These are phyloP conservation scores for Candida oleophila DNA, from an alignment of 805 yeast species.

Conservation along the genomic window DNA sequence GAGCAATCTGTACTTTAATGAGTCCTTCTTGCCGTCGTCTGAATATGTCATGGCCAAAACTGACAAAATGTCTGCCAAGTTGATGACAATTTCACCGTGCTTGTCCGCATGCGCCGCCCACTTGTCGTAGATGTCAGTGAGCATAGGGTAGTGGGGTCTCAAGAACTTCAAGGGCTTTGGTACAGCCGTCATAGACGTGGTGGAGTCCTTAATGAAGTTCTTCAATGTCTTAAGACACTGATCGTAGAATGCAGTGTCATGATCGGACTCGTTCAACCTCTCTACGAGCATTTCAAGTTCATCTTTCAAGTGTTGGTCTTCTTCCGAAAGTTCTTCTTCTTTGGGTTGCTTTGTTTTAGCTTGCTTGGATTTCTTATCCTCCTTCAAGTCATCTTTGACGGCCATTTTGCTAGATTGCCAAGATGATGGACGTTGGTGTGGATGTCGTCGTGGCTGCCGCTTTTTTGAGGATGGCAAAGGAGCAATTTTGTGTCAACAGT, in stretches of 20 bases:
- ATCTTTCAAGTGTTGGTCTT: slow-evolving; percentile 82
- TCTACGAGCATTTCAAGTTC: slow-evolving; percentile 88
- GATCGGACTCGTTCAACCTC: slow-evolving; percentile 57
- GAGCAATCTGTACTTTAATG: slow-evolving; percentile 72
- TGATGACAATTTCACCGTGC: slow-evolving; percentile 43
- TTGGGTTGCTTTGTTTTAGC: slow-evolving; percentile 23
- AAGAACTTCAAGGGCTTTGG: slow-evolving; percentile 97
- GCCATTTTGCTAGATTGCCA: slow-evolving; percentile 24
- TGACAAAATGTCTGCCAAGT: slow-evolving; percentile 84
- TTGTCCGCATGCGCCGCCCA: slow-evolving; percentile 48
- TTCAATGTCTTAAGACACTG: slow-evolving; percentile 71
- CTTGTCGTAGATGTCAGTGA: slow-evolving; percentile 61
- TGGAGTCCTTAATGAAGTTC: slow-evolving; percentile 80
- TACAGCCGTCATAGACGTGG: slow-evolving; percentile 98
- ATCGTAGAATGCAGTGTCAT: slow-evolving; percentile 46
- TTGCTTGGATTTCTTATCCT: slow-evolving; percentile 15
- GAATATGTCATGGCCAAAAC: slow-evolving; percentile 94
- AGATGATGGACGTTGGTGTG: background rate
- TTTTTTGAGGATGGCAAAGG: background rate
- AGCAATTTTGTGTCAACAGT: background rate
- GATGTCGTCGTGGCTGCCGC: background rate
- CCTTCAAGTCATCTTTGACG: slow-evolving; percentile 22
- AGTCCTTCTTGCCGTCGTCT: slow-evolving; percentile 74
- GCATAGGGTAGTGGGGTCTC: slow-evolving; percentile 77
- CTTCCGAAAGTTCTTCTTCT: slow-evolving; percentile 90